phyloP scores from a whole-genome alignment of 768 basidiomycete species.

The Amanita jacksonii region DNA sequence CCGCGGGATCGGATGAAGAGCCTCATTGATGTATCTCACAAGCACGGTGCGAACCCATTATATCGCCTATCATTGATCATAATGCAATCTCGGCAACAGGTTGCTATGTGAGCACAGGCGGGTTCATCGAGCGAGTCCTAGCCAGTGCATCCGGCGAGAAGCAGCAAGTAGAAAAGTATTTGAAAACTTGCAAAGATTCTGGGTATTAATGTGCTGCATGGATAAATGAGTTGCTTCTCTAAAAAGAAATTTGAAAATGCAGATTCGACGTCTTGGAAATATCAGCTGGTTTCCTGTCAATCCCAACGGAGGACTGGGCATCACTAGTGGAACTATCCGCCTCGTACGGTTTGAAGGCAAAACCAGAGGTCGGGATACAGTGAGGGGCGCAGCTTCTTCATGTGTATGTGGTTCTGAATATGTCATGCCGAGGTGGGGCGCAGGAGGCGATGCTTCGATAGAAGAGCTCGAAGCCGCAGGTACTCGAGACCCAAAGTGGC shows the following conservation, averaged over 20 bases:
- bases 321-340: slow-evolving; percentile 29
- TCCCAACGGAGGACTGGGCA: slow-evolving; percentile 34
- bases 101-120: slow-evolving; percentile 32
- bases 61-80: neutral
- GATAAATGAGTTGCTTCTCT: no score
- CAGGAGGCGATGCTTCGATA: slow-evolving; percentile 31
- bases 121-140: slow-evolving; percentile 30
- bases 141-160: slow-evolving; percentile 24
- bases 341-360: slow-evolving; percentile 30
- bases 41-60: slow-evolving; percentile 18
- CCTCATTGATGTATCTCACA: slow-evolving; percentile 32
- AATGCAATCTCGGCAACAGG: slow-evolving; percentile 1
- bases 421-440: slow-evolving; percentile 23
- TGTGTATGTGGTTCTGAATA: neutral
- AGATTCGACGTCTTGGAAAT: slow-evolving; percentile 37
- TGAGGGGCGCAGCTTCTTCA: slow-evolving; percentile 1
- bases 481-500: slow-evolving; percentile 29
- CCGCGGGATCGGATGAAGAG: slow-evolving; percentile 26
- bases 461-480: slow-evolving; percentile 30
- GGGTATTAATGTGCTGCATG: no score
- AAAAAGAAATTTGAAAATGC: no score
- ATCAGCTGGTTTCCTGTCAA: slow-evolving; percentile 36
- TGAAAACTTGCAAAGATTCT: slow-evolving; percentile 26
- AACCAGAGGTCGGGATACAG: slow-evolving; percentile 37
- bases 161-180: slow-evolving; percentile 24